Percentiles rank a stretch among this genome's conserved stretches.
These are phyloP conservation scores for Pseudocercospora crystallina DNA, from an alignment of 2,329 filamentous ascomycete genomes.

Conservation along the genomic window DNA sequence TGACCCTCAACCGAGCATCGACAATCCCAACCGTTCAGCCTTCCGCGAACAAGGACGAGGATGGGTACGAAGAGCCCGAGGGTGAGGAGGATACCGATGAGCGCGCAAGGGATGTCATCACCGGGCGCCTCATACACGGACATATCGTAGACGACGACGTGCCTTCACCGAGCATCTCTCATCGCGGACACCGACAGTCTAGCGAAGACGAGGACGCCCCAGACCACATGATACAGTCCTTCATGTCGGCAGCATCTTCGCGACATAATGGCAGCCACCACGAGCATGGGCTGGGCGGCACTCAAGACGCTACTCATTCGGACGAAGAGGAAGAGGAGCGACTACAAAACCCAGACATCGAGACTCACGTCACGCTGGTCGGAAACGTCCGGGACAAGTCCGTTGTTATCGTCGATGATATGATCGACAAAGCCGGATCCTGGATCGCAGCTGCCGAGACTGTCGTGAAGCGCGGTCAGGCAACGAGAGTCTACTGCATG, in stretches of 20 bases:
- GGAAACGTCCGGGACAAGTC: conserved; percentile 85
- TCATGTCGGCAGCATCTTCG: conserved; percentile 78
- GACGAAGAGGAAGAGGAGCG: conserved; percentile 93
- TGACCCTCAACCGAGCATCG: conserved; percentile 20
- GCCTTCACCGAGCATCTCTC: conserved; percentile 70
- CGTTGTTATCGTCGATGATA: conserved; percentile 95
- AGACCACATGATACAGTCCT: conserved; percentile 80
- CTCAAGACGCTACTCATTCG: conserved; percentile 75
- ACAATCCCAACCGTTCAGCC: conserved; percentile 31
- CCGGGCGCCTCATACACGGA: conserved; percentile 85
- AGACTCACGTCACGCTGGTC: conserved; percentile 96
- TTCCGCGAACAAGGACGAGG: conserved; percentile 25
- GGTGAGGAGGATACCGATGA: conserved; percentile 39
- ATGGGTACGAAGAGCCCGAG: conserved; percentile 36
- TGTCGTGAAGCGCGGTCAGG: conserved; percentile 86
- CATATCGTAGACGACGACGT: conserved; percentile 87
- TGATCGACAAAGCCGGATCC: conserved; percentile 95
- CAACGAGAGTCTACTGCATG: conserved; percentile 95
- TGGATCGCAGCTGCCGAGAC: conserved; percentile 98
- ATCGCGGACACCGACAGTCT: conserved; percentile 41
- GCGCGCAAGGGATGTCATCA: conserved; percentile 84
- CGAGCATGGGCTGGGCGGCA: conserved; percentile 70
- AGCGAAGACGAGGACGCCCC: conserved; percentile 58
- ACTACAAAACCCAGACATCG: conserved; percentile 74
- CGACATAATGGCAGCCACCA: conserved; percentile 46